Evolutionary conservation across 2,329 filamentous ascomycete genomes (phyloP), one percentile per base, ranked within the genome.

Genomic region (Pestalotiopsis sp.): DNA sequence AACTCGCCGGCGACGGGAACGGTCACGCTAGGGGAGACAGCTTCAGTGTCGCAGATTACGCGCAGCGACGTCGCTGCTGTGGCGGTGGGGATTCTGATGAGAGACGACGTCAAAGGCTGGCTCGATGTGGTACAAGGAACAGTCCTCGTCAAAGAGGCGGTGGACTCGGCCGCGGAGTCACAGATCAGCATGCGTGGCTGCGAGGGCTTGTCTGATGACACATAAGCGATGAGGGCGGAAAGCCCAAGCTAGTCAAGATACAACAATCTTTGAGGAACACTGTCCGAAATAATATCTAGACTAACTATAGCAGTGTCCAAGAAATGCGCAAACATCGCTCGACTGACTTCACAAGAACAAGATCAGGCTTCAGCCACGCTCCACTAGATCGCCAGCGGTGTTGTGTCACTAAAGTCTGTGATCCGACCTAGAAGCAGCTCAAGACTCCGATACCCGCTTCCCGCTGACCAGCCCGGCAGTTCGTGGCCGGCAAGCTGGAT

Each of bases 371-470:
- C 0, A 36, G 31, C 31, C 7, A 36, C 31, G 6, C 31, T 9
- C 31, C 17, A 12, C 5, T 59, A 62, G 12, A 62, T 62, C 31
- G 59, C 17, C 20, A 62, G 13, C 6, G 59, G 59, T 31, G 36
- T 62, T 20, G 59, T 38, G 11, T 62, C 59, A 27, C 59, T 62
- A 23, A 62, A 62, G 59, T 39, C 36, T 41, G 38, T 5, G 20
- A 64, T 64, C 3, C 62, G 38, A 23, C 62, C 62, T 6, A 64
- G 62, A 52, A 64, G 62, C n/a, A 64, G 41, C 13, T 64, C 62
- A 9, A 64, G 20, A 39, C 38, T 49, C 14, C 62, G 62, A 64
- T 64, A 64, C 1, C 39, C 62, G 39, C 38, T 52, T 2, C 62
- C 62, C 5, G 62, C 39, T 11, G 62, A 49, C n/a, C 27, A 64